phyloP scores from a whole-genome alignment of 1,139 yeast genomes.

The Wickerhamiella infanticola region DNA sequence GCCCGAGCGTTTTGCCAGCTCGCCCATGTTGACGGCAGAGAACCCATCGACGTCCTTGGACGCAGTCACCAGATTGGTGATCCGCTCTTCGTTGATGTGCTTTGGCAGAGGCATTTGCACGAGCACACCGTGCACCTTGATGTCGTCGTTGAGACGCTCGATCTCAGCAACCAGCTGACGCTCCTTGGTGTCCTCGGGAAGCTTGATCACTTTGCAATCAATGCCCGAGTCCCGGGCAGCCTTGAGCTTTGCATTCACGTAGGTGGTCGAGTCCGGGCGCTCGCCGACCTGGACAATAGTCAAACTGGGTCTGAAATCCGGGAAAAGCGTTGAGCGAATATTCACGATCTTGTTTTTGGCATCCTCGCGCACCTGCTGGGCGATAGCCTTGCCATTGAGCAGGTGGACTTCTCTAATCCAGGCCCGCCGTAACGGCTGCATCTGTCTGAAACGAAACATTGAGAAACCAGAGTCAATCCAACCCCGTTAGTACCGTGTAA shows the following conservation, averaged over 20 bases:
- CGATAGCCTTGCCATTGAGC: constrained; percentile 15
- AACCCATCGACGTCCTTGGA: constrained; percentile 94
- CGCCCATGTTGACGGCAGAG: constrained; percentile 82
- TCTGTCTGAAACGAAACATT: neutral
- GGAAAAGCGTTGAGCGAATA: constrained; percentile 36
- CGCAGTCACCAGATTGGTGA: constrained; percentile 63
- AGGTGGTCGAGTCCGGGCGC: constrained; percentile 85
- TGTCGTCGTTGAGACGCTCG: constrained; percentile 47
- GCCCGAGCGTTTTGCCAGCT: constrained; percentile 80
- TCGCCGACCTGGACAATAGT: constrained; percentile 82
- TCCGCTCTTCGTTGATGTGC: constrained; percentile 60
- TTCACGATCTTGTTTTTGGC: constrained; percentile 35
- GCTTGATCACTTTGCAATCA: constrained; percentile 48
- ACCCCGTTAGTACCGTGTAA: neutral
- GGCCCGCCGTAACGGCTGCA: neutral
- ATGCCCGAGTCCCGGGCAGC: constrained; percentile 79
- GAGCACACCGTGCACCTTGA: constrained; percentile 68
- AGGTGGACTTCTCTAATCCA: constrained; percentile 5
- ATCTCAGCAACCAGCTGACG: constrained; percentile 40
- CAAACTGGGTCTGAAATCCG: constrained; percentile 59
- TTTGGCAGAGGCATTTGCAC: constrained; percentile 84
- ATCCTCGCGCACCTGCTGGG: constrained; percentile 19
- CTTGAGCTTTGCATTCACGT: constrained; percentile 84
- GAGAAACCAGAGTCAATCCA: too few species aligned
- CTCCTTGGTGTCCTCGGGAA: constrained; percentile 39